These are phyloP conservation scores for Pseudopithomyces maydicus DNA, from an alignment of 2,329 filamentous ascomycete genomes.

Conservation along the genomic window DNA sequence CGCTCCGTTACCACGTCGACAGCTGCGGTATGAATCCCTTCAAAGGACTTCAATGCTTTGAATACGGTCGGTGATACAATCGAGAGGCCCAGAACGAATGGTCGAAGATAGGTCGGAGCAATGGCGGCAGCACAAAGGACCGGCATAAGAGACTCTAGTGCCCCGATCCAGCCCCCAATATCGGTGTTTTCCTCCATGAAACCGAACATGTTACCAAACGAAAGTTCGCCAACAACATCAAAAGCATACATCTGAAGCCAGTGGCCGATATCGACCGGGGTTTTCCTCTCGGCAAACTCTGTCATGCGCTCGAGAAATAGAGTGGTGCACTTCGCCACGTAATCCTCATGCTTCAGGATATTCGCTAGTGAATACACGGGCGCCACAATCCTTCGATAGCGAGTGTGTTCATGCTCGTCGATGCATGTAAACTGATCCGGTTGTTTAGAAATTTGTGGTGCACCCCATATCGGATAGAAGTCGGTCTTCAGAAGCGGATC, in stretches of 20 bases:
- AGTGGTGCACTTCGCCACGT: constrained; percentile 26
- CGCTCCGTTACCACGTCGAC: constrained; percentile 23
- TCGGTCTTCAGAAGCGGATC: constrained; percentile 19
- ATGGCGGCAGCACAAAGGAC: constrained; percentile 33
- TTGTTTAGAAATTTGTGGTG: constrained; percentile 20
- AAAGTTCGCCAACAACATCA: constrained; percentile 51
- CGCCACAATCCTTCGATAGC: constrained; percentile 21
- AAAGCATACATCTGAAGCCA: constrained; percentile 36
- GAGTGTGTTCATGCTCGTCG: constrained; percentile 23
- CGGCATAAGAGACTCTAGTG: constrained; percentile 43
- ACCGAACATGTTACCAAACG: constrained; percentile 49
- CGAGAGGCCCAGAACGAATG: constrained; percentile 30
- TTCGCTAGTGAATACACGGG: constrained; percentile 49
- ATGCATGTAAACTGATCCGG: constrained; percentile 25
- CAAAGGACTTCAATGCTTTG: constrained; percentile 33
- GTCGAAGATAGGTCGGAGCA: constrained; percentile 35
- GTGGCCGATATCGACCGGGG: constrained; percentile 28
- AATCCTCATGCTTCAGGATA: constrained; percentile 40
- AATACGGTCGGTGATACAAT: constrained; percentile 24
- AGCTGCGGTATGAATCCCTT: constrained; percentile 29
- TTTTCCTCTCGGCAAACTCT: constrained; percentile 20
- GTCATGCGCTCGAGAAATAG: constrained; percentile 28
- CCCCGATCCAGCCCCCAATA: constrained; percentile 45
- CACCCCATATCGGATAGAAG: constrained; percentile 19
- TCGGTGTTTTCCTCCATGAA: constrained; percentile 49